phyloP scores from a whole-genome alignment of 164 flowering plant genomes.

The Umbilicus rupestris region DNA sequence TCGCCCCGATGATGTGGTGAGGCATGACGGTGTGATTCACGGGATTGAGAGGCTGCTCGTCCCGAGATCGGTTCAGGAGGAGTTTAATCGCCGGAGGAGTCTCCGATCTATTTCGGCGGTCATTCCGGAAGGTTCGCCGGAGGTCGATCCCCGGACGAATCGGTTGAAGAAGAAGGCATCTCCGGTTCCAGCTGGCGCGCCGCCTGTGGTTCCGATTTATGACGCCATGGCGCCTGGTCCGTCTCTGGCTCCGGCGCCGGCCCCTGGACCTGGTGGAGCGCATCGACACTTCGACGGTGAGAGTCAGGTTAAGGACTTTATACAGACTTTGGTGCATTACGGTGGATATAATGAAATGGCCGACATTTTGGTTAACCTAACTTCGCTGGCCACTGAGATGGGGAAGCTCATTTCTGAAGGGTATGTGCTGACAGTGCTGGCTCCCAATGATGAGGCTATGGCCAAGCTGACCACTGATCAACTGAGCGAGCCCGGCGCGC shows the following conservation, averaged over 20 bases:
- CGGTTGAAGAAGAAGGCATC: constrained; percentile 20
- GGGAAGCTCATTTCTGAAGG: constrained; percentile 68
- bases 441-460: constrained; percentile 86
- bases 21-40: constrained; percentile 52
- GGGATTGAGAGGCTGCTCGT: constrained; percentile 40
- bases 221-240: constrained; percentile 48
- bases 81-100: constrained; percentile 36
- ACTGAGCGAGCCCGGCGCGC: constrained; percentile 68
- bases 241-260: constrained; percentile 38
- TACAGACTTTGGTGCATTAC: constrained; percentile 42
- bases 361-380: constrained; percentile 54
- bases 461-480: constrained; percentile 67
- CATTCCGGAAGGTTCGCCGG: constrained; percentile 42
- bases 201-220: constrained; percentile 28
- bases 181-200: constrained; percentile 16
- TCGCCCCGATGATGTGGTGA: constrained; percentile 16
- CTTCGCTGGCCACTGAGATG: constrained; percentile 68
- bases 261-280: constrained; percentile 51
- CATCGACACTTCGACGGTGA: constrained; percentile 47
- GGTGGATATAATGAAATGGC: constrained; percentile 61
- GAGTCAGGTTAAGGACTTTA: constrained; percentile 44
- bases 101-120: constrained; percentile 37
- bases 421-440: constrained; percentile 61
- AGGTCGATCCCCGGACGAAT: constrained; percentile 28
- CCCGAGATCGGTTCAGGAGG: constrained; percentile 36